Percentiles rank a stretch among this genome's conserved stretches.
Conservation (phyloP, 352 stramenopile species). For the Pythium biforme region DNA sequence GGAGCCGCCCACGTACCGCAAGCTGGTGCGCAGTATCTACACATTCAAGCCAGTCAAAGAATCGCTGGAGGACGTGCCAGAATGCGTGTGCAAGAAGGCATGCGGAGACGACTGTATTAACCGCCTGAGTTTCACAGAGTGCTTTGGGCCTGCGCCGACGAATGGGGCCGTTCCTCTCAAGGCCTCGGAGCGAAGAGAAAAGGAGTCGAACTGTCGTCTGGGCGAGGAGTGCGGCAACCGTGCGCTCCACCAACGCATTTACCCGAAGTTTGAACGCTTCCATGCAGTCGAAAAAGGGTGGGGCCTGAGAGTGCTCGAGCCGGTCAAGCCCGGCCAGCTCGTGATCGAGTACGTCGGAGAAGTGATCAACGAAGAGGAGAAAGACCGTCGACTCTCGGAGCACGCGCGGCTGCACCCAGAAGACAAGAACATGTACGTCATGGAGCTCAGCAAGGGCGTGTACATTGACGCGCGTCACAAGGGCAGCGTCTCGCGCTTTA, state of each 20-base stretch:
- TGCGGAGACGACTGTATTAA: constrained; percentile 95
- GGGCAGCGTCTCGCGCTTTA: constrained; percentile 94
- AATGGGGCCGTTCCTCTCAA: constrained; percentile 42
- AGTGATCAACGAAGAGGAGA: constrained; percentile 93
- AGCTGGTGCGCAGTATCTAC: constrained; percentile 78
- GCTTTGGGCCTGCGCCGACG: constrained; percentile 71
- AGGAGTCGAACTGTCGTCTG: constrained; percentile 90
- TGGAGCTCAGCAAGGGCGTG: constrained; percentile 89
- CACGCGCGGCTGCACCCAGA: constrained; percentile 87
- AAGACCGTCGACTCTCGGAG: constrained; percentile 81
- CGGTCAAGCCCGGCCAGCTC: constrained; percentile 80
- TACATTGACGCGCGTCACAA: constrained; percentile 95
- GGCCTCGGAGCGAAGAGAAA: constrained; percentile 28
- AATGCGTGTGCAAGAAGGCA: constrained; percentile 70
- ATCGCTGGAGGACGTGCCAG: constrained; percentile 71
- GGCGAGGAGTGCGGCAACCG: constrained; percentile 92
- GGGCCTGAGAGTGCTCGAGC: constrained; percentile 82
- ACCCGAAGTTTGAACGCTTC: constrained; percentile 72
- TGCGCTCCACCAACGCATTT: constrained; percentile 78
- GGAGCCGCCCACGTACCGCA: constrained; percentile 74
- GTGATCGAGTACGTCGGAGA: constrained; percentile 95
- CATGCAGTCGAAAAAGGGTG: constrained; percentile 90
- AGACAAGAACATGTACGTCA: constrained; percentile 97
- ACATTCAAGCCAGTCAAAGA: constrained; percentile 82
- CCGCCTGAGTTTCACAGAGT: constrained; percentile 91